Conservation (phyloP, 306 rosid genomes). For the Ammopiptanthus mongolicus region DNA sequence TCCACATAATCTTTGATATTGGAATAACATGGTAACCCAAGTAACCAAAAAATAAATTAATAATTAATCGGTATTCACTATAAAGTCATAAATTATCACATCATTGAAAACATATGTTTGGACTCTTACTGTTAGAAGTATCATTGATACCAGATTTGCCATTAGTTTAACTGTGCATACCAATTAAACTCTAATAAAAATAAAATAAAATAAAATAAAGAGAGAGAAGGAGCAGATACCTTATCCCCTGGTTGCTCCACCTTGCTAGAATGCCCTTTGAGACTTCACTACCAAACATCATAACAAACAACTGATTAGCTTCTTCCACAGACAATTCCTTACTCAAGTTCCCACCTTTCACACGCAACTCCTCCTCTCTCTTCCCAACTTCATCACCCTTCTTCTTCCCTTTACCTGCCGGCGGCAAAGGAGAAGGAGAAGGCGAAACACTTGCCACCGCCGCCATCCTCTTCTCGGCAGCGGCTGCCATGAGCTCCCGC, state of each 20-base stretch:
- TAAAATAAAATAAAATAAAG: background rate
- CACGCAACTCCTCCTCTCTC: slow-evolving; percentile 35
- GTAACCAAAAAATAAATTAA: background rate
- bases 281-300: slow-evolving; percentile 82
- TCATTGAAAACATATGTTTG: no score
- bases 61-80: no score
- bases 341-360: slow-evolving; percentile 46
- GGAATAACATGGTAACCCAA: background rate
- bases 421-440: background rate
- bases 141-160: no score
- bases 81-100: no score
- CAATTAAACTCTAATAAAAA: no score
- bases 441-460: slow-evolving; percentile 23
- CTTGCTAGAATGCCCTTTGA: slow-evolving; percentile 78
- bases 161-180: no score
- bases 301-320: slow-evolving; percentile 63
- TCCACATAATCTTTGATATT: background rate
- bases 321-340: slow-evolving; percentile 50
- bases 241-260: slow-evolving; percentile 97
- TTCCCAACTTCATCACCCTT: slow-evolving; percentile 27
- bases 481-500: slow-evolving; percentile 91
- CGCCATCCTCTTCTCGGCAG: slow-evolving; percentile 86
- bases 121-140: no score
- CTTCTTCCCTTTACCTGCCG: background rate
- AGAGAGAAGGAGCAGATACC: slow-evolving; percentile 36